These are phyloP conservation scores for Solanum rostratum DNA, from an alignment of 257 asterid species.

Conservation along the genomic window DNA sequence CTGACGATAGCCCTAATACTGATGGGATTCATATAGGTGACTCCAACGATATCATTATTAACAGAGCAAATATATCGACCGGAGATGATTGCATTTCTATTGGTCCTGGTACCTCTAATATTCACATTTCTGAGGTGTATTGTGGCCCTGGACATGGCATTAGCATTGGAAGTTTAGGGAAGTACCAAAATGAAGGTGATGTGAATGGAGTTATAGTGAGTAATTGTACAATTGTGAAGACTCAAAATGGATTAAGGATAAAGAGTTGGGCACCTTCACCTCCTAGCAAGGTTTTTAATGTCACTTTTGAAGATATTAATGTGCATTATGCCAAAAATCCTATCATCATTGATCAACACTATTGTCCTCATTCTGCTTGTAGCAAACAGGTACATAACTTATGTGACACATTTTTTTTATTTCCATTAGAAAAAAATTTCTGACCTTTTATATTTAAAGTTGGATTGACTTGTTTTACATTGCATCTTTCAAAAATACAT, in stretches of 20 bases:
- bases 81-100: constrained; percentile 17
- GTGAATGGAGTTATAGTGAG: background rate
- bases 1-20: constrained; percentile 6
- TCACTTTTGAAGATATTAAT: background rate
- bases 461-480: background rate
- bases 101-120: constrained; percentile 2
- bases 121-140: background rate
- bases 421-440: no score
- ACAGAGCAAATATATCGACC: background rate
- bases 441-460: no score
- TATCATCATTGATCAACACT: constrained; percentile 9
- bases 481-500: background rate
- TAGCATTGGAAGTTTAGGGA: constrained; percentile 15
- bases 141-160: constrained; percentile 21
- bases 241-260: constrained; percentile 10
- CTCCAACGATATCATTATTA: background rate
- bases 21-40: constrained; percentile 10
- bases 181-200: background rate
- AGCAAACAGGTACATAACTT: background rate
- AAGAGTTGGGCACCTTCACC: constrained; percentile 19
- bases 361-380: constrained; percentile 6
- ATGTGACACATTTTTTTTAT: background rate
- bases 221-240: background rate
- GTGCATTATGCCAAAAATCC: background rate
- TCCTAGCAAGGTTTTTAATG: background rate